Conservation (phyloP, 2,329 filamentous ascomycete genomes). For the Teratosphaeria gauchensis region DNA sequence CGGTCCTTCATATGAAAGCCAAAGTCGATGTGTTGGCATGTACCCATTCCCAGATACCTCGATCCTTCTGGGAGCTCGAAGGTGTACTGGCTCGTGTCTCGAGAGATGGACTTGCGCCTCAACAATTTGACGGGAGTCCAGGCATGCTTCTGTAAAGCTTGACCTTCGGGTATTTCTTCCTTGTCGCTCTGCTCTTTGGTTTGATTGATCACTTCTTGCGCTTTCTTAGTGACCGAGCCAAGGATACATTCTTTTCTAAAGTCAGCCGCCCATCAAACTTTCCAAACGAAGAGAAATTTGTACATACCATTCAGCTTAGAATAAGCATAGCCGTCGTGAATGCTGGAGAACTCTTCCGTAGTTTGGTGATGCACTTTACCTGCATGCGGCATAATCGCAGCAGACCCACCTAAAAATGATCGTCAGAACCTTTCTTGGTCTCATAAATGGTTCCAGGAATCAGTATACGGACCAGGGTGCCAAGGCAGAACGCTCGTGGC, state of each 20-base stretch:
- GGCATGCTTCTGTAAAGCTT: conserved; percentile 33
- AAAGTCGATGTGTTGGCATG: conserved; percentile 44
- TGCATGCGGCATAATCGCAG: conserved; percentile 40
- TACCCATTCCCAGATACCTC: conserved; percentile 38
- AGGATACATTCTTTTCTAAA: conserved; percentile 37
- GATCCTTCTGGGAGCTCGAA: conserved; percentile 35
- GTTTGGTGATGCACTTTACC: conserved; percentile 42
- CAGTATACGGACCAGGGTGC: conserved; percentile 33
- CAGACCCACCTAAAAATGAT: conserved; percentile 26
- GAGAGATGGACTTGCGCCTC: conserved; percentile 30
- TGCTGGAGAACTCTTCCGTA: conserved; percentile 40
- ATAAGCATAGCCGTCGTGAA: conserved; percentile 44
- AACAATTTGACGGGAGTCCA: conserved; percentile 39
- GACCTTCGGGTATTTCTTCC: conserved; percentile 4
- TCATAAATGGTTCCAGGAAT: too few species aligned
- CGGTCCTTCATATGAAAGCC: conserved; percentile 45
- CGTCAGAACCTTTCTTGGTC: too few species aligned
- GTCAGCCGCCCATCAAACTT: neutral
- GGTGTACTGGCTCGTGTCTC: conserved; percentile 39
- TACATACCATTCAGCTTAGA: conserved; percentile 33
- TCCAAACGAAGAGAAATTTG: neutral
- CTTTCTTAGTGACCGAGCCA: conserved; percentile 42
- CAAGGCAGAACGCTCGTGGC: conserved; percentile 38
- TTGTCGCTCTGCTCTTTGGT: conserved; percentile 2
- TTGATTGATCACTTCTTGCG: conserved; percentile 36